These are phyloP conservation scores for Effrenium voratum DNA, from an alignment of 73 alveolate genomes.

Conservation along the genomic window DNA sequence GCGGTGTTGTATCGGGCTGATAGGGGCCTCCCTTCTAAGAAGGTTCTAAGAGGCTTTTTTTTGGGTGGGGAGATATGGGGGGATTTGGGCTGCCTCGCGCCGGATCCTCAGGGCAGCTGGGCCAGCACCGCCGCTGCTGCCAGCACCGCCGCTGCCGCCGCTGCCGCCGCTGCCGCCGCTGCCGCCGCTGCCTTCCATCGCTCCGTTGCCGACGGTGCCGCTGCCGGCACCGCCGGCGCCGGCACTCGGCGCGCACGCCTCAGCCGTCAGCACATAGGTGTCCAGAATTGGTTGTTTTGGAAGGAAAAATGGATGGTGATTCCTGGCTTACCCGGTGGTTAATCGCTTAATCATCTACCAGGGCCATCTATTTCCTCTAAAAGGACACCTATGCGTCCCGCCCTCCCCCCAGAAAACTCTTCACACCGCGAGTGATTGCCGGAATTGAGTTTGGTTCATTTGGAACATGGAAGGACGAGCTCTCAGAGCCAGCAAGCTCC, in stretches of 20 bases:
- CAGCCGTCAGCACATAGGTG: no score
- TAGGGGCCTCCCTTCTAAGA: no score
- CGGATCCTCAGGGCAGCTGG: no score
- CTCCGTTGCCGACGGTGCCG: not conserved
- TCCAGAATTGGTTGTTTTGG: not conserved
- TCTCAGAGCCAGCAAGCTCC: no score
- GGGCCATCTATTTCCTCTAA: not conserved
- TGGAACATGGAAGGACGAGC: no score
- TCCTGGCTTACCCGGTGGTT: not conserved
- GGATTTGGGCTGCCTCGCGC: no score
- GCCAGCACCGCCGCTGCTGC: not conserved
- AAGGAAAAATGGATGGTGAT: not conserved
- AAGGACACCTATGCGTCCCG: not conserved
- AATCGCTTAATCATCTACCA: not conserved
- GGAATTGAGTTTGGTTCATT: no score
- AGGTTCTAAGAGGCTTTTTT: no score
- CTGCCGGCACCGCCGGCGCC: not conserved
- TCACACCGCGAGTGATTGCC: no score
- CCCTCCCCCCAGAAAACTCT: not conserved
- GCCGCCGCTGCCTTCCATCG: not conserved
- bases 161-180: not conserved
- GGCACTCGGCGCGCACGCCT: no score
- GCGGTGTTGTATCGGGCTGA: no score
- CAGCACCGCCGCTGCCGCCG: not conserved
- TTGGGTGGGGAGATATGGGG: no score